These are phyloP conservation scores for Lycium ferocissimum DNA, from an alignment of 257 asterid genomes.

Conservation along the genomic window DNA sequence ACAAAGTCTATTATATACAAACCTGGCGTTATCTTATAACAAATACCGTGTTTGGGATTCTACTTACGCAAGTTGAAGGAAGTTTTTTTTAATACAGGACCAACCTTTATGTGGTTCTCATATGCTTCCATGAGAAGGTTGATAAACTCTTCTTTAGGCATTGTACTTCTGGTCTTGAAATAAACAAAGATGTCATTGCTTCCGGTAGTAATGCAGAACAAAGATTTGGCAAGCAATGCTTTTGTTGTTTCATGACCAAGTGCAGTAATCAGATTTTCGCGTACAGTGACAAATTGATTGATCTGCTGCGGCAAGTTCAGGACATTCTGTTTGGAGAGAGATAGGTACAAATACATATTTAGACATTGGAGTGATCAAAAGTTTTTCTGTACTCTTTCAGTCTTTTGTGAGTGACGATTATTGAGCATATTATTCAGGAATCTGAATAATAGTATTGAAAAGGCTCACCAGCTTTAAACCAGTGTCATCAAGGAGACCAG, in stretches of 20 bases:
- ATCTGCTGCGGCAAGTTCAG: slow-evolving; percentile 69
- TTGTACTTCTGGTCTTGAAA: slow-evolving; percentile 45
- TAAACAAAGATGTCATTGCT: slow-evolving; percentile 76
- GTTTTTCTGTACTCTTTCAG: not conserved
- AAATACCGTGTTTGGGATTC: not conserved
- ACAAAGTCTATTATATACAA: slow-evolving; percentile 47
- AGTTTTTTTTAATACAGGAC: not conserved
- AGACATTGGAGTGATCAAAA: not conserved
- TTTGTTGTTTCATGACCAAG: slow-evolving; percentile 50
- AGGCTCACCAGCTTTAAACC: slow-evolving; percentile 50
- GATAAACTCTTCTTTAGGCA: slow-evolving; percentile 44
- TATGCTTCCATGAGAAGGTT: slow-evolving; percentile 50
- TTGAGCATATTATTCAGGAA: slow-evolving; percentile 7
- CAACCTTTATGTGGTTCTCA: slow-evolving; percentile 55
- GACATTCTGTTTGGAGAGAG: slow-evolving; percentile 47
- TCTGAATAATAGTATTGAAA: not conserved
- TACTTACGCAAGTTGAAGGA: not conserved
- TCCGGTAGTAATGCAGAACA: slow-evolving; percentile 70
- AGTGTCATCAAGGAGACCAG: slow-evolving; percentile 74
- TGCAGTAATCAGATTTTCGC: slow-evolving; percentile 42
- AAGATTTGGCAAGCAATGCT: slow-evolving; percentile 47
- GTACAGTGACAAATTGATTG: slow-evolving; percentile 51
- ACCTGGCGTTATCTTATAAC: not conserved
- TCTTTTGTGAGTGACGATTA: not conserved
- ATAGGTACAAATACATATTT: not conserved